Conservation (phyloP, 148 eudicot species). For the Camellia sinensis region DNA sequence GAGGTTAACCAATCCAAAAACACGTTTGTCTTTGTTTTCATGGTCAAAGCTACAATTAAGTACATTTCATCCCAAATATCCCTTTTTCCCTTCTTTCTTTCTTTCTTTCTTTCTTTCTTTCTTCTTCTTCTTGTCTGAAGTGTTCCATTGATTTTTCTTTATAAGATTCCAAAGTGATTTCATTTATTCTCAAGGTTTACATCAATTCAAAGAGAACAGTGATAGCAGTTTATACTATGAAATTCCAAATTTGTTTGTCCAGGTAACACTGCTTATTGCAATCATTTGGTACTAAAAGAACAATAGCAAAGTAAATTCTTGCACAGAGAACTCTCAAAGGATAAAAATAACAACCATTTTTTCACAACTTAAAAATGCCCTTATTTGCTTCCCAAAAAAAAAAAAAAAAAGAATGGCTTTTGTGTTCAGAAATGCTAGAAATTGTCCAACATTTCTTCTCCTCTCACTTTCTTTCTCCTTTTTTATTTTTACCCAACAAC, state of each 20-base stretch:
- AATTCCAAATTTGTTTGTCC: background rate
- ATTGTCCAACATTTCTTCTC: background rate
- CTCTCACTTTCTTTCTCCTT: background rate
- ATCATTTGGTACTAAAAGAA: background rate
- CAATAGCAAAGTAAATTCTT: background rate
- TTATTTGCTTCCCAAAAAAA: background rate
- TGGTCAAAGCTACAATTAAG: background rate
- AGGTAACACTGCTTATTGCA: background rate
- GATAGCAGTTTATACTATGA: background rate
- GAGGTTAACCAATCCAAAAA: background rate
- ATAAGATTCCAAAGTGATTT: background rate
- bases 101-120: background rate
- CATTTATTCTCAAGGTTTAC: background rate
- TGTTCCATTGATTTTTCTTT: background rate
- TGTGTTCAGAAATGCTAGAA: background rate
- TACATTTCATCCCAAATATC: background rate
- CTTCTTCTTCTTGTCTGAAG: background rate
- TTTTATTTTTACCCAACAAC: background rate
- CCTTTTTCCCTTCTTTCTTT: background rate
- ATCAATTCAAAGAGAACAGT: background rate
- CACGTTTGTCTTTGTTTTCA: background rate
- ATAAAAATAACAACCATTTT: no score
- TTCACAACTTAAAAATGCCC: background rate
- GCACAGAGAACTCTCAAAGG: background rate
- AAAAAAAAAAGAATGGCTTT: background rate